phyloP scores from a whole-genome alignment of 805 yeast species.

The Metschnikowia drakensbergensis region DNA sequence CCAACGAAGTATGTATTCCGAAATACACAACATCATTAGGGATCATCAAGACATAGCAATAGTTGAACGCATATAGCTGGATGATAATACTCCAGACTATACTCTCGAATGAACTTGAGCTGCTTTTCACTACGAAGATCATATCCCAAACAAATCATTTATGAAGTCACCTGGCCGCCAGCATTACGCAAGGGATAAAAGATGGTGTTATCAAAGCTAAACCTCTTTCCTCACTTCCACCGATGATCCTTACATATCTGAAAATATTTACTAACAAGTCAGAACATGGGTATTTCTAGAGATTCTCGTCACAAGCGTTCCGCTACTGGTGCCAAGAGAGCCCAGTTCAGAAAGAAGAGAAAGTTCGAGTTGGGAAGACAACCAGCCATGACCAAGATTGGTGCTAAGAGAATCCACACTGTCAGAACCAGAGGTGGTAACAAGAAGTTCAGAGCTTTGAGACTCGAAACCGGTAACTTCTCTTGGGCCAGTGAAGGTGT shows the following conservation, averaged over 20 bases:
- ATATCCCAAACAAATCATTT: neutral
- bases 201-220: no score
- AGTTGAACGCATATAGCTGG: neutral
- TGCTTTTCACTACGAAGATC: neutral
- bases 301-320: constrained; percentile 99
- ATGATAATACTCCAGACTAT: neutral
- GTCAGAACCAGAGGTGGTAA: constrained; percentile 99
- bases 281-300: constrained; percentile 98
- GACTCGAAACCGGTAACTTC: constrained; percentile 98
- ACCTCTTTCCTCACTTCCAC: no score
- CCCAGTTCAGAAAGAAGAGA: constrained; percentile 99
- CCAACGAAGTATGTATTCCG: constrained; percentile 18
- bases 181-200: neutral
- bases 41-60: neutral
- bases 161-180: neutral
- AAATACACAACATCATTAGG: neutral
- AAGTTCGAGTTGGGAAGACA: constrained; percentile 99
- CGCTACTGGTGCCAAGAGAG: constrained; percentile 99
- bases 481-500: constrained; percentile 99
- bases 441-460: constrained; percentile 99
- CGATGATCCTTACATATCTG: neutral
- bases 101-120: neutral
- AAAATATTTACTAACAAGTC: constrained; percentile 12
- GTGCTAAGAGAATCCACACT: constrained; percentile 97
- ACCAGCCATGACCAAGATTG: constrained; percentile 98